Evolutionary conservation across 441 rosid species (phyloP).

Genomic region (Omphalea diandra): DNA sequence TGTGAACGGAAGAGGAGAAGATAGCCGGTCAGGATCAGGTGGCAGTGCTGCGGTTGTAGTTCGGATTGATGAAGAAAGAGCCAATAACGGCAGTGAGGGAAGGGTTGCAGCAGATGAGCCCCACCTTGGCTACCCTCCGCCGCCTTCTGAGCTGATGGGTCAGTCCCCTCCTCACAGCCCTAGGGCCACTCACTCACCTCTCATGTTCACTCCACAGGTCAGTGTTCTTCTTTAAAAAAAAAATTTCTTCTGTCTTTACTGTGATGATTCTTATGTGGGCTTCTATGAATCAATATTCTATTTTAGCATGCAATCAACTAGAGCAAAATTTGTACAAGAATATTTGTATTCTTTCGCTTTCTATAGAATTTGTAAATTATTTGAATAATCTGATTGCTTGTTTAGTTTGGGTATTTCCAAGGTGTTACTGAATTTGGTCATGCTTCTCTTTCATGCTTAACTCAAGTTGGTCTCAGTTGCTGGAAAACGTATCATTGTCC

Average conservation of each 20-base stretch:
- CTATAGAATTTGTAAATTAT: neutral
- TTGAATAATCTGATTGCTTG: neutral
- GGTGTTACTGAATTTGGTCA: neutral
- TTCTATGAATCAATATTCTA: neutral
- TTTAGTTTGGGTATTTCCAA: constrained; percentile 1
- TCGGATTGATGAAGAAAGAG: constrained; percentile 45
- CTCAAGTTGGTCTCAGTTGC: neutral
- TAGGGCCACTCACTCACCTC: constrained; percentile 76
- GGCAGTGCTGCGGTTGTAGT: constrained; percentile 7
- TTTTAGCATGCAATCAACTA: constrained; percentile 11
- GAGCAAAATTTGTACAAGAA: too few species aligned
- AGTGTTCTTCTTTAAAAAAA: neutral
- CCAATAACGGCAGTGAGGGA: constrained; percentile 22
- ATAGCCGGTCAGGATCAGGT: constrained; percentile 38
- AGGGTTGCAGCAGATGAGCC: constrained; percentile 43
- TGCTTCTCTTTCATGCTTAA: neutral
- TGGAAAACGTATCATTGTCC: neutral
- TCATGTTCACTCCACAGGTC: constrained; percentile 97
- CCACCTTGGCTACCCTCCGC: constrained; percentile 19
- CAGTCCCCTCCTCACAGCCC: constrained; percentile 95
- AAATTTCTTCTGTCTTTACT: neutral
- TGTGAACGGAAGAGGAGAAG: constrained; percentile 83
- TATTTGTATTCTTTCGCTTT: too few species aligned
- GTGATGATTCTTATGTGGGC: constrained; percentile 14
- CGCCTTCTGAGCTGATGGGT: constrained; percentile 58